Percentiles rank a stretch among this genome's conserved stretches.
Conservation (phyloP, 2,329 filamentous ascomycete species). For the Venturia oleaginea region DNA sequence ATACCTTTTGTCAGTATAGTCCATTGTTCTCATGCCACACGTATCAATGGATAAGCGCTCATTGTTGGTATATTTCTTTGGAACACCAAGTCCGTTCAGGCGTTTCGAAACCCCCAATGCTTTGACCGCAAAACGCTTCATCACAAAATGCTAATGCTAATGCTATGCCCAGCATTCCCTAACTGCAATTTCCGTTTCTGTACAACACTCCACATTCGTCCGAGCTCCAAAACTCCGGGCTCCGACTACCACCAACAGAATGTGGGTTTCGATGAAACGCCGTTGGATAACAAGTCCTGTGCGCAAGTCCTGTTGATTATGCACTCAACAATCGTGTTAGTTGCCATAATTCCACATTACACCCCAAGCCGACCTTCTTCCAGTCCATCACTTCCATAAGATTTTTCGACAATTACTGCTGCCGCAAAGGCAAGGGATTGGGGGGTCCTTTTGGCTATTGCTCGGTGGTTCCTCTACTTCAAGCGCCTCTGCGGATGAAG, state of each 20-base stretch:
- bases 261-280: background rate
- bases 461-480: conserved; percentile 26
- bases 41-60: background rate
- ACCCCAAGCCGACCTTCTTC: background rate
- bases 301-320: background rate
- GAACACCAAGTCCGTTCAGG: background rate
- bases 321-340: too few species aligned
- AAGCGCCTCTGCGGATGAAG: conserved; percentile 29
- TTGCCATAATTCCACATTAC: background rate
- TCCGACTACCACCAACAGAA: background rate
- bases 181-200: background rate
- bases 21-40: background rate
- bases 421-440: conserved; percentile 46
- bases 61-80: background rate
- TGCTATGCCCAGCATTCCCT: background rate
- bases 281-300: background rate
- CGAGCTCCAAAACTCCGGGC: background rate
- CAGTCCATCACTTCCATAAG: conserved; percentile 45
- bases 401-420: conserved; percentile 58
- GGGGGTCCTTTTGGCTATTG: conserved; percentile 25
- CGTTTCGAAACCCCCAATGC: background rate
- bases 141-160: background rate
- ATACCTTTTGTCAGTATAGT: background rate
- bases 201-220: background rate
- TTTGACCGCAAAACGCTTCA: background rate